Evolutionary conservation across 805 yeast species (phyloP), one percentile per base, ranked within the genome.

Genomic region (Sugiyamaella mastotermitis): DNA sequence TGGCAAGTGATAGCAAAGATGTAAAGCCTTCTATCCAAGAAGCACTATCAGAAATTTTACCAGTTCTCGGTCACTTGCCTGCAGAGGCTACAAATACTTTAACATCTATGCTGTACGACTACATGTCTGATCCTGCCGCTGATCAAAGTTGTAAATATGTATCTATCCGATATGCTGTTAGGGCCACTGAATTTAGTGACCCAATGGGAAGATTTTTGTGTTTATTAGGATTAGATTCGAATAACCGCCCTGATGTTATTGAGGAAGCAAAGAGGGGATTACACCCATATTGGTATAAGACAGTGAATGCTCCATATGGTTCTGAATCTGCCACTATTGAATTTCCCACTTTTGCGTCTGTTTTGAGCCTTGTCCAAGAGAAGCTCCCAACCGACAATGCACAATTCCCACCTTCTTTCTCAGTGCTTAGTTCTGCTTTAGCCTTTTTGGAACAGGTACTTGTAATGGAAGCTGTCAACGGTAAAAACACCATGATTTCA

Each of bases 201-300:
- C 55, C 82, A 0, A 73, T 74, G 24, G 83, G 88, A 0, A 65
- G 96, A 42, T 50, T 74, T 32, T 61, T 85, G 26, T 79, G 86
- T 52, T 57, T 87, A 14, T 56, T 80, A 32, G 95, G 87, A 10
- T 58, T 83, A 4, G 61, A 73, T 15, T 52, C 68, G 9, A 57
- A 55, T 1, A 83, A 83, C 47, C 68, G 80, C 40, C 68, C 83
- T 2, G 95, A 85, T 48, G 76, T 84, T 0, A 64, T 80, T 2
- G 94, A 86, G 51, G 96, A 86, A 55, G 81, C 95, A 0, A 58
- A 56, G 4, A 76, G 75, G 45, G 97, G 97, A 0, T 61, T 90
- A 20, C 78, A 86, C 56, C 96, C 96, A 0, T 74, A 82, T 56
- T 81, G 88, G 85, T 83, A 78, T 54, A 71, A 71, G 32, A 60